A percentile compares a stretch with the other conserved stretches of the same genome.
phyloP scores from a whole-genome alignment of 2,329 filamentous ascomycete species.

The Scedosporium boydii region DNA sequence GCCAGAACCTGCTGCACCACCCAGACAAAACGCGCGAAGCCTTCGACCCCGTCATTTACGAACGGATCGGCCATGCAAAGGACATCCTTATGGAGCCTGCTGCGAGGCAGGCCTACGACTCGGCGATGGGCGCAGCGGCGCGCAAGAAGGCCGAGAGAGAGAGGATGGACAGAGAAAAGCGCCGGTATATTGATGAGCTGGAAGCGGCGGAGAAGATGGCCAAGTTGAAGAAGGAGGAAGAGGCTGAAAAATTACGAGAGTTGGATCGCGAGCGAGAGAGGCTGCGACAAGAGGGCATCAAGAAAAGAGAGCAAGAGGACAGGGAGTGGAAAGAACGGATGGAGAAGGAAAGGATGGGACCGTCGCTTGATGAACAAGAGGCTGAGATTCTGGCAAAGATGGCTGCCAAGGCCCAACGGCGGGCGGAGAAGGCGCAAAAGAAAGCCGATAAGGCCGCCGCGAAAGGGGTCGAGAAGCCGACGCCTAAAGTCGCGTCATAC shows the following conservation, averaged over 20 bases:
- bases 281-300: constrained; percentile 23
- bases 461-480: constrained; percentile 7
- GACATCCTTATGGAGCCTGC: constrained; percentile 67
- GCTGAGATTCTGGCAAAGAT: constrained; percentile 19
- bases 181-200: constrained; percentile 77
- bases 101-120: constrained; percentile 69
- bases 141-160: constrained; percentile 63
- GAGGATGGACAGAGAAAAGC: constrained; percentile 61
- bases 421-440: constrained; percentile 25
- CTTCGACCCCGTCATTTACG: constrained; percentile 74
- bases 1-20: constrained; percentile 81
- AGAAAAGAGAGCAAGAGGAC: constrained; percentile 16
- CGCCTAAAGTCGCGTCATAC: constrained; percentile 6
- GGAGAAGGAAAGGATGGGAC: constrained; percentile 20
- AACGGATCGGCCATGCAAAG: constrained; percentile 75
- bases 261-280: constrained; percentile 25
- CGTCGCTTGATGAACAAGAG: constrained; percentile 20
- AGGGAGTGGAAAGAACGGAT: constrained; percentile 15
- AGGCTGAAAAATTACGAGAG: constrained; percentile 26
- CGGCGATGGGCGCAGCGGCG: constrained; percentile 59
- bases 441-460: constrained; percentile 12
- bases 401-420: constrained; percentile 28
- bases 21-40: constrained; percentile 77
- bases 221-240: constrained; percentile 46
- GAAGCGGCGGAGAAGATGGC: constrained; percentile 65